Conservation (phyloP, 176 grass and related monocot species). For the Raddia distichophylla region DNA sequence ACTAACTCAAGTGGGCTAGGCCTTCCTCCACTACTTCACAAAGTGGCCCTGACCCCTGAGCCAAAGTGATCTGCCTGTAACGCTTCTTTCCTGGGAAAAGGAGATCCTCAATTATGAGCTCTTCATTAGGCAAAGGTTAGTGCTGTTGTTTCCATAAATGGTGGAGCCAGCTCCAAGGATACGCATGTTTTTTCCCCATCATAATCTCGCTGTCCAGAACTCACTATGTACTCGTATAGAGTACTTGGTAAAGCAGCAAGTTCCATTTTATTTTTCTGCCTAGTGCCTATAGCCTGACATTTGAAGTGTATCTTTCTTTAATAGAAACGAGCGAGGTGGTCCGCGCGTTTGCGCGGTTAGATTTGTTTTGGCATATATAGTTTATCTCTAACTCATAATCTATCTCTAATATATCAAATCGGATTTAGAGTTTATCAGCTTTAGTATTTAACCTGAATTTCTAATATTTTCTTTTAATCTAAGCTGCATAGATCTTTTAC, state of each 20-base stretch:
- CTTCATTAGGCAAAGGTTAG: conserved; percentile 50
- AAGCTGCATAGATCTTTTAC: no score
- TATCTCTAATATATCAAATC: no score
- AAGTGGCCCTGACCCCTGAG: conserved; percentile 31
- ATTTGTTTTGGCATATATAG: no score
- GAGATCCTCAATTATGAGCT: conserved; percentile 48
- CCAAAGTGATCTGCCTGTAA: conserved; percentile 25
- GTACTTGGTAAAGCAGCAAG: conserved; percentile 17
- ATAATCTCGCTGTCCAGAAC: background rate
- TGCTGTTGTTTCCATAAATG: conserved; percentile 45
- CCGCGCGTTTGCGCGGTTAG: no score
- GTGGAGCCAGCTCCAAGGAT: conserved; percentile 38
- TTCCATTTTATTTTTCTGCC: background rate
- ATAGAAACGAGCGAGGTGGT: no score
- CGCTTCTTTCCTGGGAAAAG: conserved; percentile 47
- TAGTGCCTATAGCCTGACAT: background rate
- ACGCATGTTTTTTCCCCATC: conserved; percentile 27
- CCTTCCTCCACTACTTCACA: conserved; percentile 53
- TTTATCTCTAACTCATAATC: no score
- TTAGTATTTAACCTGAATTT: no score
- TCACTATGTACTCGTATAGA: background rate
- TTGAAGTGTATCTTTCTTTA: background rate
- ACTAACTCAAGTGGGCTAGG: conserved; percentile 40
- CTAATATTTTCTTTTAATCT: no score
- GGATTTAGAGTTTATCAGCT: no score